These are phyloP conservation scores for Guillardia theta DNA, from an alignment of 78 protist species.

Conservation along the genomic window DNA sequence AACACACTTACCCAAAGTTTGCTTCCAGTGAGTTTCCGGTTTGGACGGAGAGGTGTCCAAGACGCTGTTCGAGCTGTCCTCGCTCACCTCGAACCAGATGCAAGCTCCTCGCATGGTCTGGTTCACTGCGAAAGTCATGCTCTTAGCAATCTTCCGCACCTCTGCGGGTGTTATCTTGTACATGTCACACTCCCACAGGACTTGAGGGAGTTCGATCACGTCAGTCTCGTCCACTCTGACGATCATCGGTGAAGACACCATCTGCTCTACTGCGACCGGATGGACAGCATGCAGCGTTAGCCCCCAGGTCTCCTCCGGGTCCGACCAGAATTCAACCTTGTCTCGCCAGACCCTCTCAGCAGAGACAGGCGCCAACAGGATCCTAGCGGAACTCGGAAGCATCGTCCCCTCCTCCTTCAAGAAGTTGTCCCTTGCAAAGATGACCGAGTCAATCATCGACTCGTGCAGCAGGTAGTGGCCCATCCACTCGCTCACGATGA, in stretches of 20 bases:
- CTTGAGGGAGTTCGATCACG: neutral
- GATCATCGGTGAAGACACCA: neutral
- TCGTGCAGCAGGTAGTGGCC: conserved; percentile 78
- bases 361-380: neutral
- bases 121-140: neutral
- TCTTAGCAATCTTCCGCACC: neutral
- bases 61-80: neutral
- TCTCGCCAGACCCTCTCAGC: neutral
- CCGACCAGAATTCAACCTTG: neutral
- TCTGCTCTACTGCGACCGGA: neutral
- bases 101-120: neutral
- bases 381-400: neutral
- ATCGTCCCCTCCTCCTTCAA: conserved; percentile 55
- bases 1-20: too few relatives aligned
- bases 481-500: conserved; percentile 83
- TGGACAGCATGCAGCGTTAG: neutral
- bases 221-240: neutral
- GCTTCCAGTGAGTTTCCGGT: neutral
- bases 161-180: neutral
- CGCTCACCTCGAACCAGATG: neutral
- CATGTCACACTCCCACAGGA: conserved; percentile 31
- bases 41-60: neutral
- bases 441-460: conserved; percentile 73
- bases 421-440: conserved; percentile 72
- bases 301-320: neutral